Conservation (phyloP, 768 basidiomycete species). For the Kwoniella sp. region DNA sequence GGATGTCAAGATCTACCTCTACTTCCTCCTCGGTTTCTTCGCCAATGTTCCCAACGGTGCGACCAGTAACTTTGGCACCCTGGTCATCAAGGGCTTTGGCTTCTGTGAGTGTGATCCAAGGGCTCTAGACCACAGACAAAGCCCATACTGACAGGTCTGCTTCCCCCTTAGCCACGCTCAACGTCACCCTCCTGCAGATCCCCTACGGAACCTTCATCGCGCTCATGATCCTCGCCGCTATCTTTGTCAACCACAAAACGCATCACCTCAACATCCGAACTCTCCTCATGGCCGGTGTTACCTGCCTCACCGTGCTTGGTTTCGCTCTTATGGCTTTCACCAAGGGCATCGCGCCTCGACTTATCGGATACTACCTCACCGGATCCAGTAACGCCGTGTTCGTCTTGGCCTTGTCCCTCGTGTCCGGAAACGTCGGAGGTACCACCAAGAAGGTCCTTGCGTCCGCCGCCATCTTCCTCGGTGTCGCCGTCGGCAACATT, state of each 20-base stretch:
- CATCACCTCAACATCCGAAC: slow-evolving; percentile 34
- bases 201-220: slow-evolving; percentile 38
- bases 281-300: slow-evolving; percentile 33
- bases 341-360: slow-evolving; percentile 28
- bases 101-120: slow-evolving; percentile 5
- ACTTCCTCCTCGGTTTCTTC: slow-evolving; percentile 47
- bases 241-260: slow-evolving; percentile 32
- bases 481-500: slow-evolving; percentile 40
- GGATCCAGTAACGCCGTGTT: slow-evolving; percentile 41
- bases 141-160: not conserved
- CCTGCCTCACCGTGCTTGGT: slow-evolving; percentile 28
- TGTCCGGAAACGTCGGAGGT: slow-evolving; percentile 39
- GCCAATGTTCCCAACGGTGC: slow-evolving; percentile 44
- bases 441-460: slow-evolving; percentile 44
- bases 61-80: slow-evolving; percentile 37
- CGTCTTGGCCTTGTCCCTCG: slow-evolving; percentile 36
- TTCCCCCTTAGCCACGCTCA: slow-evolving; percentile 13
- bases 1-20: slow-evolving; percentile 44
- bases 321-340: slow-evolving; percentile 36
- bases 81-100: slow-evolving; percentile 32
- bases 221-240: slow-evolving; percentile 28
- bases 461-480: slow-evolving; percentile 38
- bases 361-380: slow-evolving; percentile 40
- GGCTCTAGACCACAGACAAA: not conserved
- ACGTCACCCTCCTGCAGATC: slow-evolving; percentile 34